phyloP scores from a whole-genome alignment of 2,329 filamentous ascomycete species.

The Pseudogymnoascus sp. region DNA sequence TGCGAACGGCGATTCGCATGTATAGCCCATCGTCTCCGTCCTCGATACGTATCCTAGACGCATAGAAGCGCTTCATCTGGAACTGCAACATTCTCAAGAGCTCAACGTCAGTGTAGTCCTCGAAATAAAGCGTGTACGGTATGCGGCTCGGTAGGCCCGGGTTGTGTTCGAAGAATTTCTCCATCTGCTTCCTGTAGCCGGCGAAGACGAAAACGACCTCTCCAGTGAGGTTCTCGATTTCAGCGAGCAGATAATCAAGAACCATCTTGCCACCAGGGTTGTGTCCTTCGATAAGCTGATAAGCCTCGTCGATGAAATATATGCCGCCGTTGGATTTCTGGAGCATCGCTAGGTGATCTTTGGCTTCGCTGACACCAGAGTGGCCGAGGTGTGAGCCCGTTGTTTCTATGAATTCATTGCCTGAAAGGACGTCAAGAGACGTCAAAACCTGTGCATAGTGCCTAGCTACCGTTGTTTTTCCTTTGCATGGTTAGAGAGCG shows the following conservation, averaged over 20 bases:
- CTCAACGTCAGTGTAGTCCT: slow-evolving; percentile 61
- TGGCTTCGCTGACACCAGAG: slow-evolving; percentile 49
- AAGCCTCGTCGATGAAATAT: slow-evolving; percentile 72
- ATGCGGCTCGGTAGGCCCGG: slow-evolving; percentile 63
- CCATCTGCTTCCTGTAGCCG: slow-evolving; percentile 69
- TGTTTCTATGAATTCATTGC: slow-evolving; percentile 54
- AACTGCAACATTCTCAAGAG: slow-evolving; percentile 52
- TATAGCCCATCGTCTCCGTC: slow-evolving; percentile 53
- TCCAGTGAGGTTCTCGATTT: slow-evolving; percentile 63
- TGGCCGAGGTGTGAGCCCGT: slow-evolving; percentile 60
- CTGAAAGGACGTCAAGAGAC: slow-evolving; percentile 54
- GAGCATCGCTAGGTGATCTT: slow-evolving; percentile 50
- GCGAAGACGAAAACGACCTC: slow-evolving; percentile 66
- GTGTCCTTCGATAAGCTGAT: slow-evolving; percentile 58
- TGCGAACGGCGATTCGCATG: slow-evolving; percentile 52
- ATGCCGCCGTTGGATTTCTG: slow-evolving; percentile 60
- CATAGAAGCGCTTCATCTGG: slow-evolving; percentile 48
- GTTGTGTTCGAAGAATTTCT: slow-evolving; percentile 68
- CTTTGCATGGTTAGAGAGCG: slow-evolving; percentile 51
- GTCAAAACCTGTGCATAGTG: slow-evolving; percentile 60
- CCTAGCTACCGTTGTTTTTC: slow-evolving; percentile 64
- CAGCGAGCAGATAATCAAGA: slow-evolving; percentile 62
- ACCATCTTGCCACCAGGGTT: slow-evolving; percentile 52
- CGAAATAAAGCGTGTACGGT: slow-evolving; percentile 56
- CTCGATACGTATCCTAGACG: slow-evolving; percentile 52